Evolutionary conservation across 2,329 filamentous ascomycete species (phyloP).

Genomic region (Fusarium pseudograminearum): DNA sequence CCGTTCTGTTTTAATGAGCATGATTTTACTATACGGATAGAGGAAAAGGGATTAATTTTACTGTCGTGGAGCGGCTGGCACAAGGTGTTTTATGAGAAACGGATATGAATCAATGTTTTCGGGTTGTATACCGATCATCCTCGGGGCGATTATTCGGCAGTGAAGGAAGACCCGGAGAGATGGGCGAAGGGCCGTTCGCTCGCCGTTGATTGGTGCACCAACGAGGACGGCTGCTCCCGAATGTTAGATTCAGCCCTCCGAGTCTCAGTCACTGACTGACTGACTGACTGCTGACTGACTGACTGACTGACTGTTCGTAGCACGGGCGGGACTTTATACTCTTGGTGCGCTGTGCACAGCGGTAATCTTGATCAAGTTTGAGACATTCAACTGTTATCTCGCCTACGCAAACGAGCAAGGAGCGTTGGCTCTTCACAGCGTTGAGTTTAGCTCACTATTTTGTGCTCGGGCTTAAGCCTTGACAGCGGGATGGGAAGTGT

Average conservation of each 20-base stretch:
- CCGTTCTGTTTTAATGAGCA: neutral
- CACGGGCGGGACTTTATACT: slow-evolving; percentile 4
- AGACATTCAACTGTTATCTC: slow-evolving; percentile 2
- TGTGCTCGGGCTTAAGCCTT: slow-evolving; percentile 7
- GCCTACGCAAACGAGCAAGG: slow-evolving; percentile 21
- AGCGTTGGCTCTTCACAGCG: slow-evolving; percentile 30
- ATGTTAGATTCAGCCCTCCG: neutral
- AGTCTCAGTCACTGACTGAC: neutral
- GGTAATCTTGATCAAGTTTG: slow-evolving; percentile 3
- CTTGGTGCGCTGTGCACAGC: slow-evolving; percentile 17
- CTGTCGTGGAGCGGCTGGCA: slow-evolving; percentile 22
- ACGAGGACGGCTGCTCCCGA: slow-evolving; percentile 11
- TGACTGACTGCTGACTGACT: neutral
- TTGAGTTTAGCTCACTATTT: slow-evolving; percentile 18
- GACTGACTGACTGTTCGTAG: neutral
- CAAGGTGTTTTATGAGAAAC: neutral
- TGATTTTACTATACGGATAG: neutral
- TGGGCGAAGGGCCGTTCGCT: slow-evolving; percentile 6
- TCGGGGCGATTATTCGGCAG: slow-evolving; percentile 20
- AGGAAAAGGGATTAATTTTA: neutral
- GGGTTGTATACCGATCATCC: slow-evolving; percentile 5
- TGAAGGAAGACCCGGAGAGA: neutral
- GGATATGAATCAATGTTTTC: neutral
- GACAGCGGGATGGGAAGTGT: slow-evolving; percentile 29
- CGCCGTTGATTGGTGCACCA: slow-evolving; percentile 14